Percentiles rank a stretch among this genome's conserved stretches.
Conservation (phyloP, 2,329 filamentous ascomycete species). For the Cladosporium sp. region DNA sequence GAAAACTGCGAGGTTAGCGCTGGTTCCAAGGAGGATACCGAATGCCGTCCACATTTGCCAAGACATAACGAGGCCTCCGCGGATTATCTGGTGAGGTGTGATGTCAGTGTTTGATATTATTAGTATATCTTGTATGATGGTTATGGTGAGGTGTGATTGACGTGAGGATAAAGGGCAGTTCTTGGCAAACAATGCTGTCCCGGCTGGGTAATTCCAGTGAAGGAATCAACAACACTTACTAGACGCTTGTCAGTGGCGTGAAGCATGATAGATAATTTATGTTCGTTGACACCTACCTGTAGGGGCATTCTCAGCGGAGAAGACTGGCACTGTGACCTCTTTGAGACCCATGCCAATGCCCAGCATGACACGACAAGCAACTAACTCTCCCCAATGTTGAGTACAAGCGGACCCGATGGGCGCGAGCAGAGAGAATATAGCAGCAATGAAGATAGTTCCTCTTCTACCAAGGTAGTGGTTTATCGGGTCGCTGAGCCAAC, state of each 20-base stretch:
- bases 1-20: slow-evolving; percentile 51
- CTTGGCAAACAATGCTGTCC: neutral
- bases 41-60: slow-evolving; percentile 48
- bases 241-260: too few species aligned
- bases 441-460: slow-evolving; percentile 29
- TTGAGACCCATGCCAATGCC: slow-evolving; percentile 39
- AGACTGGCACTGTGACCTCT: slow-evolving; percentile 42
- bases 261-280: too few species aligned
- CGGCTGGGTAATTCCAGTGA: too few species aligned
- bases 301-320: slow-evolving; percentile 51
- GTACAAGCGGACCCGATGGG: slow-evolving; percentile 35
- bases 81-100: slow-evolving; percentile 31
- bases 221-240: too few species aligned
- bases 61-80: slow-evolving; percentile 25
- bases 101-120: too few species aligned
- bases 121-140: too few species aligned
- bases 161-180: too few species aligned
- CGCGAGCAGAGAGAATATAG: slow-evolving; percentile 54
- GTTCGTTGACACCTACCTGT: slow-evolving; percentile 21
- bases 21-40: slow-evolving; percentile 58
- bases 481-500: slow-evolving; percentile 29
- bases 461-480: slow-evolving; percentile 19
- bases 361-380: slow-evolving; percentile 28
- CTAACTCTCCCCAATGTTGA: slow-evolving; percentile 33
- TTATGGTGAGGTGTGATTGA: too few species aligned